Base-by-base conservation (phyloP, 1,139 yeast genomes). In the Debaryomycetaceae sp. region DNA sequence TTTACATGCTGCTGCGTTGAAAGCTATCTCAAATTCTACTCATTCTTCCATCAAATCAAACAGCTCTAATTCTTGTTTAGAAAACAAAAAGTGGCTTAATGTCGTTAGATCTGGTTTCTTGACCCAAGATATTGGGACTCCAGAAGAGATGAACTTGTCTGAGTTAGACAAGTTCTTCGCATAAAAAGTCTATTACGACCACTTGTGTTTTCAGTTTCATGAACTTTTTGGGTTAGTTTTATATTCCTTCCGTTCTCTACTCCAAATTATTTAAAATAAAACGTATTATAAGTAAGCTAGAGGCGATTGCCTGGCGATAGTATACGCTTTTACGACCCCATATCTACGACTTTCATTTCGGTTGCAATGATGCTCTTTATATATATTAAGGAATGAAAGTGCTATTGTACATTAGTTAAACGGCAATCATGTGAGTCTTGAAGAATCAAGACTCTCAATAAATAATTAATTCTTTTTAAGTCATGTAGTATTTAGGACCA, bases 401-500 rank as follows among this genome's bases (percentile, higher is more conserved):
- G 26, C 26, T 22, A 22, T 22, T 22, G 7, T 22, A 22, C 26
- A 22, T 11, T 8, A 8, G 2, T 3, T 22, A 11, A 8, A 22
- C 7, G 26, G 7, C 26, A 22, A 22, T 22, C 11, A 11, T 22
- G 11, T 22, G 7, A 22, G 2, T 8, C 26, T 22, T 22, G 26
- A 8, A n/a, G n/a, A n/a, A n/a, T 11, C 11, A 11, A 8, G 26
- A 22, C 7, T 22, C 7, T 22, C 11, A 22, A 22, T 22, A 22
- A 22, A 22, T 22, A 22, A 22, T 8, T 8, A 22, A 22, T 22
- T 8, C 7, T 22, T 33, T 35, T 55, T 58, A 84, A 2, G 89
- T 79, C 83, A 84, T 79, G 59, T 79, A 83, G 62, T 91, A 91
- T 62, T 91, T 92, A 44, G 98, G 98, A 7, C 98, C 98, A 58